Conservation (phyloP, 352 stramenopile genomes). For the Phytophthora europaea region DNA sequence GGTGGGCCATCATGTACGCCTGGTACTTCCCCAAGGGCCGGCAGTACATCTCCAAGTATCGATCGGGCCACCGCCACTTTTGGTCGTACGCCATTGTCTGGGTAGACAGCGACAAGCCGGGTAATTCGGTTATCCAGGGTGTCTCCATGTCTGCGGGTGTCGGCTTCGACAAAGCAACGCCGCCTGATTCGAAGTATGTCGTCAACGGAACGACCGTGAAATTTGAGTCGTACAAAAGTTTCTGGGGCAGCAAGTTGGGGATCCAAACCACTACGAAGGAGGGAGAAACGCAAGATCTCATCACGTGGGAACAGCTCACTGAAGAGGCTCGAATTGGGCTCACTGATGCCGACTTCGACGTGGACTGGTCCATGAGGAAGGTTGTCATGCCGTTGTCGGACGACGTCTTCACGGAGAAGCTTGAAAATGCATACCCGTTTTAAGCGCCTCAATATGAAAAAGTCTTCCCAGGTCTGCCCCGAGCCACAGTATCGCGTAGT, state of each 20-base stretch:
- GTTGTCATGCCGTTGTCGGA: background rate
- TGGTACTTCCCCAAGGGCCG: conserved; percentile 45
- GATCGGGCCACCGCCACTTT: conserved; percentile 3
- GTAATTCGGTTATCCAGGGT: conserved; percentile 5
- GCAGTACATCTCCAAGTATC: background rate
- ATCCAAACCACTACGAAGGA: background rate
- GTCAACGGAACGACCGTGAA: conserved; percentile 8
- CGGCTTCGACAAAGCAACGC: background rate
- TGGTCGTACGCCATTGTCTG: conserved; percentile 13
- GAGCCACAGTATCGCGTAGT: too few species aligned
- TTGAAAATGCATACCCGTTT: background rate
- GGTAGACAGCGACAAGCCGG: background rate
- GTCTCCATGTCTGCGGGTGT: conserved; percentile 1
- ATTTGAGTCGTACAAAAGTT: background rate
- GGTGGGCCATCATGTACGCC: conserved; percentile 29
- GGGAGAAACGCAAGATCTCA: background rate
- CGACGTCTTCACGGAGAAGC: background rate
- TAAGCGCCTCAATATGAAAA: too few species aligned
- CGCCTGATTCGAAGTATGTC: background rate
- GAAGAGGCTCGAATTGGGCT: background rate
- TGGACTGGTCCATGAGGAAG: background rate
- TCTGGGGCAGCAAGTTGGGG: background rate
- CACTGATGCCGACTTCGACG: background rate
- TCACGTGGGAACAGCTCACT: background rate
- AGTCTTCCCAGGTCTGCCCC: too few species aligned